Conservation (phyloP, 2,329 filamentous ascomycete genomes). For the Fusarium sp. region DNA sequence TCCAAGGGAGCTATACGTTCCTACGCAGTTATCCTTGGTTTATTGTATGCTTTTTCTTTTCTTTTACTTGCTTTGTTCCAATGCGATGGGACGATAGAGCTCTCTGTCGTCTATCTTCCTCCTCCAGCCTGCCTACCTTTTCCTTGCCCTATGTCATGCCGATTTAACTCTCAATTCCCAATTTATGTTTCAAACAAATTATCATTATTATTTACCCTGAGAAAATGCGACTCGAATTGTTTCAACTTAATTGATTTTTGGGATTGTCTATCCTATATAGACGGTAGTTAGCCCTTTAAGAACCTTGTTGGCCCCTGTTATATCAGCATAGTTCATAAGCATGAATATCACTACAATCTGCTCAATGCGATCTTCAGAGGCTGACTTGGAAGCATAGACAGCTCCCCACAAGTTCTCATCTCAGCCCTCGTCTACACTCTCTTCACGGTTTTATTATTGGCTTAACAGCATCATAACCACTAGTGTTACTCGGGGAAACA, state of each 20-base stretch:
- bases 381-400: constrained; percentile 17
- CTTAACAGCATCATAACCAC: neutral
- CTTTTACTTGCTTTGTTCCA: neutral
- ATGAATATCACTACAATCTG: neutral
- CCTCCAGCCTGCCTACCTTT: neutral
- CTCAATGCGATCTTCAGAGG: neutral
- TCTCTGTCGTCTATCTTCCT: neutral
- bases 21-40: constrained; percentile 6
- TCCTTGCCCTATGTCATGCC: neutral
- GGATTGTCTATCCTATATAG: neutral
- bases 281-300: neutral
- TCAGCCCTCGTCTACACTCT: neutral
- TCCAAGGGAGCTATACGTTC: constrained; percentile 5
- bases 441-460: neutral
- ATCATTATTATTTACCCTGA: neutral
- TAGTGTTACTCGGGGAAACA: constrained; percentile 8
- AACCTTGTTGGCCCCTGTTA: constrained; percentile 8
- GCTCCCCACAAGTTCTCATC: neutral
- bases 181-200: neutral
- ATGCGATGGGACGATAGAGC: neutral
- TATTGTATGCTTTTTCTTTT: constrained; percentile 30
- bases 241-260: too few relatives aligned
- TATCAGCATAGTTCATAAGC: neutral
- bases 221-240: too few relatives aligned
- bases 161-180: neutral